Evolutionary conservation across 1,284 basidiomycete genomes (phyloP), one percentile per base, ranked within the genome.

Genomic region (Rhodotorula sp.): DNA sequence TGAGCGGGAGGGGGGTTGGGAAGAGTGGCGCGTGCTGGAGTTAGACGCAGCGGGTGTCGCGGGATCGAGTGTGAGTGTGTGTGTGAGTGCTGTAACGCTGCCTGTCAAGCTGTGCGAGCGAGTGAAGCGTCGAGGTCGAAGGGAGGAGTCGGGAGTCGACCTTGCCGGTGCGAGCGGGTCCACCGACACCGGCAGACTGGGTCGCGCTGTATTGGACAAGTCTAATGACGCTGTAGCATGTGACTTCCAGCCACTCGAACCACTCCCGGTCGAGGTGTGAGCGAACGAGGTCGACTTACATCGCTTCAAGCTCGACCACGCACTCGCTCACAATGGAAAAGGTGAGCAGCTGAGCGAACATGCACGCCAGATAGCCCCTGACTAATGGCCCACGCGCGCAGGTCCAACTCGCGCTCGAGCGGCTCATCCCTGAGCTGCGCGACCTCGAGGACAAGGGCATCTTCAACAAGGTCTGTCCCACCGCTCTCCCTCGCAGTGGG

Each of bases 361-460:
- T 9, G 26, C 8, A 22, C 26, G 13, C 24, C 28, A 56, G 13
- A n/a, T 34, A 10, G 18, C 22, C 4, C 5, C 31, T 4, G 28
- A 18, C 63, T 60, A n/a, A 46, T 59, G 8, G 18, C 20, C 44
- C 30, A 16, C 24, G 8, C 52, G 10, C 10, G 28, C 64, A 76
- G 68, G 76, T 77, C 18, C 76, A 77, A 69, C 67, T 77, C 22
- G 72, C 73, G 22, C 69, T 76, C 55, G 76, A 77, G 70, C 75
- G 76, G 18, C 64, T 74, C 57, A 70, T 77, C 6, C 87, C 90
- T 65, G 94, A 97, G 87, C 89, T 98, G 77, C 94, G 93, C 82
- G 92, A 96, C 81, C 85, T 97, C 31, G 88, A 91, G 74, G 87
- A 93, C 76, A 92, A 90, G 81, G 87, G 87, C 70, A 82, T 97